These are phyloP conservation scores for Pseudocercospora musae DNA, from an alignment of 2,329 filamentous ascomycete species.

Conservation along the genomic window DNA sequence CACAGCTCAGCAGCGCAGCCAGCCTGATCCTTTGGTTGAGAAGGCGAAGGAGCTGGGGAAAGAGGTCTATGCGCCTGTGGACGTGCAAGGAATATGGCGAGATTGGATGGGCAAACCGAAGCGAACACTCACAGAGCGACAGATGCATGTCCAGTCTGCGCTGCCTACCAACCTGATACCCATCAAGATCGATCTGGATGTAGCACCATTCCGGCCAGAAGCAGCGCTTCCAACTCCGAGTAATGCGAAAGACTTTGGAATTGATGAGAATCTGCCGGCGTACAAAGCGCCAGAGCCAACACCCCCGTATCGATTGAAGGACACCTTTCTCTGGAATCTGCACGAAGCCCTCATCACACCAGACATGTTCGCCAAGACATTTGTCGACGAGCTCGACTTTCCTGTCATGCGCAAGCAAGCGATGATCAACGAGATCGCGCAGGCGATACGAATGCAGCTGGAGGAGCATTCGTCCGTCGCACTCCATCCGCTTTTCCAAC, in stretches of 20 bases:
- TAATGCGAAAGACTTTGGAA: slow-evolving; percentile 54
- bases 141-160: slow-evolving; percentile 63
- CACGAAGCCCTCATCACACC: slow-evolving; percentile 93
- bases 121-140: slow-evolving; percentile 53
- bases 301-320: slow-evolving; percentile 81
- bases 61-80: slow-evolving; percentile 72
- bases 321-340: slow-evolving; percentile 96
- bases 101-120: slow-evolving; percentile 86
- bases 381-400: slow-evolving; percentile 91
- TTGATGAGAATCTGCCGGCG: slow-evolving; percentile 70
- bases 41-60: slow-evolving; percentile 73
- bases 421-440: slow-evolving; percentile 78
- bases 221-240: slow-evolving; percentile 63
- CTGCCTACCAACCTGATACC: slow-evolving; percentile 89
- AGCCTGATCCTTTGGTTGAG: slow-evolving; percentile 62
- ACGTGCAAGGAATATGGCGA: slow-evolving; percentile 86
- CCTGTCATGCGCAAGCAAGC: slow-evolving; percentile 63
- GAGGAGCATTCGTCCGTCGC: slow-evolving; percentile 96
- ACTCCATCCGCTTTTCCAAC: slow-evolving; percentile 86
- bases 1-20: slow-evolving; percentile 64
- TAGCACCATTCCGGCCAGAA: slow-evolving; percentile 70
- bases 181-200: slow-evolving; percentile 92
- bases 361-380: slow-evolving; percentile 86
- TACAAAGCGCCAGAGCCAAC: slow-evolving; percentile 78
- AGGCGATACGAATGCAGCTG: slow-evolving; percentile 88